A percentile compares a stretch with the other conserved stretches of the same genome.
Evolutionary conservation across 441 rosid genomes (phyloP).

Genomic region (Aleurites moluccanus): DNA sequence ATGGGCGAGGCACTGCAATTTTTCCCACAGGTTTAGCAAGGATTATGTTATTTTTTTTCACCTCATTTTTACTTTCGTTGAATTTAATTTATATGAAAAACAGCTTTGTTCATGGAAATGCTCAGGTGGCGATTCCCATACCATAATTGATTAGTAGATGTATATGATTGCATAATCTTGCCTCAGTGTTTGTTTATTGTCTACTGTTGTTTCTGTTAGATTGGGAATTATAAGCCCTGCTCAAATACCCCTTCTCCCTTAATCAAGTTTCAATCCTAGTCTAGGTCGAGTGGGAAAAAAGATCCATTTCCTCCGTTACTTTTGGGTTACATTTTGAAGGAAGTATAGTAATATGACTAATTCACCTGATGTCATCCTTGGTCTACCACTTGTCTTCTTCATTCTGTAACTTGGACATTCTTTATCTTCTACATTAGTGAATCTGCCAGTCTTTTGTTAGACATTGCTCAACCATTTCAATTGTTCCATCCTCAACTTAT

Average conservation of each 20-base stretch:
- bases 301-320: neutral
- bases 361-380: neutral
- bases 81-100: neutral
- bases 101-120: neutral
- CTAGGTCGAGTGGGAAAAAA: neutral
- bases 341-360: neutral
- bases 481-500: neutral
- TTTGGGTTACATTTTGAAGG: neutral
- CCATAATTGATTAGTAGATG: neutral
- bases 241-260: neutral
- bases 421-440: neutral
- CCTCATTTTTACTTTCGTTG: neutral
- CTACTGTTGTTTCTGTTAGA: neutral
- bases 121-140: neutral
- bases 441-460: neutral
- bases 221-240: neutral
- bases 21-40: slow-evolving; percentile 68
- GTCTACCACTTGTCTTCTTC: neutral
- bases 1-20: slow-evolving; percentile 82
- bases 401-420: neutral
- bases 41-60: neutral
- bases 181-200: neutral
- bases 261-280: neutral
- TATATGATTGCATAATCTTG: neutral
- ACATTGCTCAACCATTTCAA: neutral